These are phyloP conservation scores for Alternaria tenuissima DNA, from an alignment of 2,329 filamentous ascomycete genomes.

Conservation along the genomic window DNA sequence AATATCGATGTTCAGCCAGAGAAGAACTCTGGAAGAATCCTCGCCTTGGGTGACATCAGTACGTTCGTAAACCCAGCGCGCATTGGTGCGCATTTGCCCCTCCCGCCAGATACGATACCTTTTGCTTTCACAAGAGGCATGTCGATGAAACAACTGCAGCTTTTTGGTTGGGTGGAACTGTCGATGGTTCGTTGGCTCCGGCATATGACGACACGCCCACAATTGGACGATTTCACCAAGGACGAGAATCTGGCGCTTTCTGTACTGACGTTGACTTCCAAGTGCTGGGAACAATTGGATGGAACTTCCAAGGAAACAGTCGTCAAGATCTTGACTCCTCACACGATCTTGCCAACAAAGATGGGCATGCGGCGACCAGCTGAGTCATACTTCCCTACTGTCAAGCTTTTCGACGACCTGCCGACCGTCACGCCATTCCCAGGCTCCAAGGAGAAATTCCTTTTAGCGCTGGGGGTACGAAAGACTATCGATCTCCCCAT, in stretches of 20 bases:
- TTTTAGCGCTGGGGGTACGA: slow-evolving; percentile 82
- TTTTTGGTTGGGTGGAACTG: slow-evolving; percentile 85
- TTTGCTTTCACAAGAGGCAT: slow-evolving; percentile 80
- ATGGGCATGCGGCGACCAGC: slow-evolving; percentile 84
- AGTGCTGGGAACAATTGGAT: slow-evolving; percentile 85
- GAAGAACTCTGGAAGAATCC: slow-evolving; percentile 69
- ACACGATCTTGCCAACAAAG: slow-evolving; percentile 87
- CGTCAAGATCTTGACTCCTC: slow-evolving; percentile 68
- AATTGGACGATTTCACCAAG: slow-evolving; percentile 69
- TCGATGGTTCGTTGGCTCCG: slow-evolving; percentile 86
- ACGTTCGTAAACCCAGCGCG: slow-evolving; percentile 79
- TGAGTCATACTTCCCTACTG: slow-evolving; percentile 91
- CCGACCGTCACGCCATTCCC: slow-evolving; percentile 77
- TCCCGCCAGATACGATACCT: slow-evolving; percentile 83
- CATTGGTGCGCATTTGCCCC: slow-evolving; percentile 81
- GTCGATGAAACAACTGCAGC: slow-evolving; percentile 72
- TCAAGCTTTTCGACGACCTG: slow-evolving; percentile 93
- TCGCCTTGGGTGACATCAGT: slow-evolving; percentile 78
- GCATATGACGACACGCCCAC: slow-evolving; percentile 71
- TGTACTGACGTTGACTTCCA: slow-evolving; percentile 82
- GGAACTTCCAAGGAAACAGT: slow-evolving; percentile 71
- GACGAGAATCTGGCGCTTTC: slow-evolving; percentile 78
- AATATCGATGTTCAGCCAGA: slow-evolving; percentile 64
- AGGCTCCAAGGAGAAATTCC: slow-evolving; percentile 88
- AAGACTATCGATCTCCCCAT: slow-evolving; percentile 96